These are phyloP conservation scores for Calophaca sinica DNA, from an alignment of 306 rosid genomes.

Conservation along the genomic window DNA sequence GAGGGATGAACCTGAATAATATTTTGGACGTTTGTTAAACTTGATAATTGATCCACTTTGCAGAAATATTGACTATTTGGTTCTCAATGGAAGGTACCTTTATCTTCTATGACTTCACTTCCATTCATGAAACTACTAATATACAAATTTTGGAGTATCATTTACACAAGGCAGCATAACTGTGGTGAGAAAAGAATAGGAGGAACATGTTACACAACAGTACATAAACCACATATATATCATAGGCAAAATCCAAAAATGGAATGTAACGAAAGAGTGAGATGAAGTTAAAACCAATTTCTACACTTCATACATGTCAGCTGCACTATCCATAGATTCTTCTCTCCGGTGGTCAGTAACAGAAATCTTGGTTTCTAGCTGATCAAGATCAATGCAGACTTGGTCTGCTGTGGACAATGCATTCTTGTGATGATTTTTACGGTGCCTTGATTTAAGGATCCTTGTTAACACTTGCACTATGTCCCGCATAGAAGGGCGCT, in stretches of 20 bases:
- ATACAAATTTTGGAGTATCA: constrained; percentile 48
- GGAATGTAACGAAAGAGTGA: constrained; percentile 21
- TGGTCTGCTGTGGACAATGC: constrained; percentile 70
- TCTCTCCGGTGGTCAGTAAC: constrained; percentile 66
- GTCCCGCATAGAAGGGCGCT: constrained; percentile 91
- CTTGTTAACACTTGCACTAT: constrained; percentile 75
- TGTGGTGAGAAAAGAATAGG: not conserved
- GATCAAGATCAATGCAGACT: constrained; percentile 63
- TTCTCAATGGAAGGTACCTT: no score
- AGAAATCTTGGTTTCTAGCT: constrained; percentile 55
- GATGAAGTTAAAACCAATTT: constrained; percentile 43
- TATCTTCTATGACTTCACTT: no score
- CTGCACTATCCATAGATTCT: constrained; percentile 79
- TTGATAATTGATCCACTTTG: no score
- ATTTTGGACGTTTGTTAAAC: no score
- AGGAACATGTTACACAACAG: constrained; percentile 34
- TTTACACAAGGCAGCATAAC: constrained; percentile 31
- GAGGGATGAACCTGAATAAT: no score
- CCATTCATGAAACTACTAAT: constrained; percentile 26
- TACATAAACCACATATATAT: constrained; percentile 39
- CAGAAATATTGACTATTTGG: no score
- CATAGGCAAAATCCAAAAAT: constrained; percentile 41
- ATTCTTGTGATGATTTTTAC: constrained; percentile 55
- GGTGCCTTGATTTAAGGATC: constrained; percentile 67
- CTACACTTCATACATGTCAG: constrained; percentile 69